phyloP scores from a whole-genome alignment of 1,284 basidiomycete genomes.

The Austroboletus novae-zelandiae region DNA sequence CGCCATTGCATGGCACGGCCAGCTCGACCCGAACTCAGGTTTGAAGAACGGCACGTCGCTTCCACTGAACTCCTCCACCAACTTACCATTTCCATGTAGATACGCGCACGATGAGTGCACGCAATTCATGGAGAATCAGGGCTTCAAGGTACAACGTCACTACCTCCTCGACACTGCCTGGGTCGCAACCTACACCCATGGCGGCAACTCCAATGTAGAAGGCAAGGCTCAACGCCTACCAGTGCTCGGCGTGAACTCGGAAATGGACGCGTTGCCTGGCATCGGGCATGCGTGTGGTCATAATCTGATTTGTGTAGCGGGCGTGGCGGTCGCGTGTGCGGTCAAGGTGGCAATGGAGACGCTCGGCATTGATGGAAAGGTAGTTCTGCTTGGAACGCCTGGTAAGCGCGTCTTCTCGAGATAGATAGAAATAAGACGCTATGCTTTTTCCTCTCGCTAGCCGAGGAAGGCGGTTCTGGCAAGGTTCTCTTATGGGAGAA shows the following conservation, averaged over 20 bases:
- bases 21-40: constrained; percentile 61
- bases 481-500: constrained; percentile 60
- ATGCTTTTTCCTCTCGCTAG: constrained; percentile 30
- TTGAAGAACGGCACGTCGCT: constrained; percentile 47
- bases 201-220: constrained; percentile 2
- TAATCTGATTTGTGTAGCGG: constrained; percentile 73
- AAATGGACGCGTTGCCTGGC: constrained; percentile 65
- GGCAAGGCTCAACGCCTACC: constrained; percentile 10
- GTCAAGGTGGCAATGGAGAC: constrained; percentile 57
- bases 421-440: too few species aligned
- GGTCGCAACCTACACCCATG: constrained; percentile 53
- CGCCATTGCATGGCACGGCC: too few species aligned
- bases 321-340: constrained; percentile 65
- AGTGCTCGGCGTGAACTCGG: constrained; percentile 70
- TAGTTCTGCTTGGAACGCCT: constrained; percentile 74
- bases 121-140: constrained; percentile 53
- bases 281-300: constrained; percentile 78
- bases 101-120: constrained; percentile 56
- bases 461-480: constrained; percentile 73
- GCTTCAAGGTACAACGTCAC: constrained; percentile 56
- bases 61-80: neutral
- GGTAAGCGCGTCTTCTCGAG: constrained; percentile 34
- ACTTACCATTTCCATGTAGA: constrained; percentile 24
- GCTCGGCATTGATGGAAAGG: constrained; percentile 58
- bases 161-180: constrained; percentile 69